These are phyloP conservation scores for Musa beccarii DNA, from an alignment of 176 grass and related monocot genomes.

Conservation along the genomic window DNA sequence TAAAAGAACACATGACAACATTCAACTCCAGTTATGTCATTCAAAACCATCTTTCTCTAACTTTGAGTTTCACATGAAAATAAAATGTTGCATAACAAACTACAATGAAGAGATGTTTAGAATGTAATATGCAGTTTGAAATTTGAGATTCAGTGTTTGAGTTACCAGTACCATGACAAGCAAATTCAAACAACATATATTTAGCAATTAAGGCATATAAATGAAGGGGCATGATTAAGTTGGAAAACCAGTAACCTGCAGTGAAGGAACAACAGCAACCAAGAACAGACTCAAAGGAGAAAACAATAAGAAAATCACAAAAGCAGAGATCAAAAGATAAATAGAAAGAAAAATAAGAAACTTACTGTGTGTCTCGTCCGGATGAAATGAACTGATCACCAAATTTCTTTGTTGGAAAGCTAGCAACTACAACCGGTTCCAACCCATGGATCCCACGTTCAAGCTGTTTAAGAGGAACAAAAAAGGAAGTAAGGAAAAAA, in stretches of 20 bases:
- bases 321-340: not conserved
- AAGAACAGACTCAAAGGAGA: not conserved
- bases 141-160: no score
- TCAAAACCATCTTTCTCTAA: no score
- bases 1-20: no score
- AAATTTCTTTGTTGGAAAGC: conserved; percentile 57
- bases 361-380: conserved; percentile 41
- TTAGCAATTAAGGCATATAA: not conserved
- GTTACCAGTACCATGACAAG: not conserved
- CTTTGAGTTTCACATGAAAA: no score
- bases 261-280: not conserved
- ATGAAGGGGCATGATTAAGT: no score
- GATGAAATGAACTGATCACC: conserved; percentile 22
- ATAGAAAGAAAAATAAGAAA: conserved; percentile 16
- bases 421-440: conserved; percentile 46
- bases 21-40: no score
- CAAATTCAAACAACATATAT: not conserved
- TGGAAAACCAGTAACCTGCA: not conserved
- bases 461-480: conserved; percentile 22
- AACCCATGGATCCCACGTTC: conserved; percentile 44
- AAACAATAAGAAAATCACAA: not conserved
- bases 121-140: no score
- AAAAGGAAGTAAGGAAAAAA: not conserved
- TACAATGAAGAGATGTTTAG: no score
- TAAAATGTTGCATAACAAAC: no score